These are phyloP conservation scores for Fallopia convolvulus DNA, from an alignment of 148 eudicot species.

Conservation along the genomic window DNA sequence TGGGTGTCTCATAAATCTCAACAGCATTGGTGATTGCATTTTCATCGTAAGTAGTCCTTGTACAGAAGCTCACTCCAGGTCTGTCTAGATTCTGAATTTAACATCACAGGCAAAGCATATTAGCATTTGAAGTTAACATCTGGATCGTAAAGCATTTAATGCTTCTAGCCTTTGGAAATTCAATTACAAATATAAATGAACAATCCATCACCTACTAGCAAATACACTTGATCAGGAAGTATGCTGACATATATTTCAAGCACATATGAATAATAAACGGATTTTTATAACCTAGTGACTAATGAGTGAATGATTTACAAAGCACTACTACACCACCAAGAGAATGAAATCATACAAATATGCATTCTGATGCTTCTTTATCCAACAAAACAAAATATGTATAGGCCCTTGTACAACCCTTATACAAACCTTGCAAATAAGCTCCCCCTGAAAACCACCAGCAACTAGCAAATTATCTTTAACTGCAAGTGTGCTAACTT, in stretches of 20 bases:
- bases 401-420: constrained; percentile 1
- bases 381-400: neutral
- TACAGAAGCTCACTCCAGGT: constrained; percentile 71
- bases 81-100: constrained; percentile 57
- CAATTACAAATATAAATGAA: neutral
- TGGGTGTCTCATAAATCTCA: constrained; percentile 57
- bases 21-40: constrained; percentile 84
- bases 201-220: neutral
- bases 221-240: neutral
- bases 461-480: constrained; percentile 76
- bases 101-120: neutral
- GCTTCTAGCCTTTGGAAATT: neutral
- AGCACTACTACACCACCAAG: neutral
- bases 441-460: constrained; percentile 90
- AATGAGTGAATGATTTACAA: neutral
- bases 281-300: neutral
- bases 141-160: neutral
- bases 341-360: neutral
- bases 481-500: constrained; percentile 89
- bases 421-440: constrained; percentile 73
- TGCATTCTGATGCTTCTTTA: neutral
- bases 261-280: neutral
- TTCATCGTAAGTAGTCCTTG: constrained; percentile 74
- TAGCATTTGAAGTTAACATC: neutral
- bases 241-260: neutral